Base-by-base conservation (phyloP, 208 protist genomes). In the Lotmaria passim region DNA sequence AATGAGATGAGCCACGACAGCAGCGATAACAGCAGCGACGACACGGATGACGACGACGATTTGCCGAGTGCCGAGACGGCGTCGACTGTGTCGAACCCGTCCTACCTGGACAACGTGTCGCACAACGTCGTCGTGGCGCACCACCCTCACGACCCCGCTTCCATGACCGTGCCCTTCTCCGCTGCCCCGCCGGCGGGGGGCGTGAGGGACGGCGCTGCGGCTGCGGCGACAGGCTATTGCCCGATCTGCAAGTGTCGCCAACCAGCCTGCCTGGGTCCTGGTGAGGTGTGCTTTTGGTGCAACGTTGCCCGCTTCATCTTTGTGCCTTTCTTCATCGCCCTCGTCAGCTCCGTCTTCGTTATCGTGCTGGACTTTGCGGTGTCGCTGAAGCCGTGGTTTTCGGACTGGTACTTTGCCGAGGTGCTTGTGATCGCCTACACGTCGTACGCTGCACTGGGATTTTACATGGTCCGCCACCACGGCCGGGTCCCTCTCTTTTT, bases 241-340 rank as follows among this genome's bases (percentile, higher is more conserved):
- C 81, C 81, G 5, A 81, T 90, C 53, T 90, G 85, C 73, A 82
- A 83, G 41, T 76, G 73, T 52, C 21, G 50, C 46, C 73, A 90
- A 11, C 70, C 81, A 19, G 30, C 46, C 19, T 58, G 46, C 33
- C 70, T 87, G 12, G 72, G 72, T 4, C 85, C 81, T 17, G 85
- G 85, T 11, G 51, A 78, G 60, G 85, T 90, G 4, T 90, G 85
- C 56, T 83, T 87, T 48, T 90, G 85, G 85, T 90, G 85, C 47
- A 71, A 83, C 53, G 64, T 86, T 14, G 78, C 81, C 8, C 85
- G 85, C 14, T 75, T 81, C 41, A 59, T 56, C 23, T 87, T 87
- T 57, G n/a, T 87, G 24, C 78, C 81, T 19, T 64, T 90, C 34
- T 79, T 47, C 44, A 44, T 83, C n/a, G 75, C 64, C 15, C 55